Evolutionary conservation across 2,329 filamentous ascomycete genomes (phyloP).

Genomic region (Tolypocladium tropicale): DNA sequence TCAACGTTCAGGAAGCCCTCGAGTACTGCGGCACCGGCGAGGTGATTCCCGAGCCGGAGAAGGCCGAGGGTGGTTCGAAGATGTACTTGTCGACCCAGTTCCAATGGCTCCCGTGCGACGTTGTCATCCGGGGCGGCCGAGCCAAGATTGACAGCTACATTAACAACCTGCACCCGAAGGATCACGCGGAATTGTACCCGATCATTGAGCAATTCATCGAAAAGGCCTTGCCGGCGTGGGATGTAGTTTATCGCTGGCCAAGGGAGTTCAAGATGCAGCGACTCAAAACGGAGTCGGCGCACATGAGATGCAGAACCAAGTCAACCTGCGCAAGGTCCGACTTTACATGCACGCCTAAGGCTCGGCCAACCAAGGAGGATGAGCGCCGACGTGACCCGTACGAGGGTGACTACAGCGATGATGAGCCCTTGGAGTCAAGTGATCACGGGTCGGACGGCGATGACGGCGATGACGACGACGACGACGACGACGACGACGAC

Average conservation of each 20-base stretch:
- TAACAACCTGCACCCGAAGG: conserved; percentile 39
- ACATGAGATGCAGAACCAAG: conserved; percentile 12
- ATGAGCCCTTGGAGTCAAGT: conserved; percentile 4
- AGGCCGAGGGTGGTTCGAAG: neutral
- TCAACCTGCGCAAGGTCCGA: conserved; percentile 7
- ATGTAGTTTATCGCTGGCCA: conserved; percentile 23
- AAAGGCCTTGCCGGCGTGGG: conserved; percentile 34
- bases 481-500: conserved; percentile 3
- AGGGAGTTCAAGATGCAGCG: conserved; percentile 15
- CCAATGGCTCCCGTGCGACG: conserved; percentile 40
- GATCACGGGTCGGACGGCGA: conserved; percentile 2
- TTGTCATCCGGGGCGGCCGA: conserved; percentile 27
- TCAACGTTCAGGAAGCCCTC: conserved; percentile 27
- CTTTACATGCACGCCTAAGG: conserved; percentile 7
- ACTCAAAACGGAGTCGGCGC: conserved; percentile 1
- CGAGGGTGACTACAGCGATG: conserved; percentile 9
- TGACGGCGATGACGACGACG: neutral
- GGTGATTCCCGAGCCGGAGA: conserved; percentile 10
- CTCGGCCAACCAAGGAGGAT: conserved; percentile 12
- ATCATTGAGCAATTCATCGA: conserved; percentile 30
- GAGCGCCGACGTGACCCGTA: conserved; percentile 12
- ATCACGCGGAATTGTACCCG: conserved; percentile 26
- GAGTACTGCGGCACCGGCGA: conserved; percentile 21
- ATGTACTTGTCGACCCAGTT: conserved; percentile 9
- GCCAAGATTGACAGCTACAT: conserved; percentile 38